Evolutionary conservation across 2,329 filamentous ascomycete species (phyloP), one percentile per base, ranked within the genome.

Genomic region (Aspergillus pseudotamarii): DNA sequence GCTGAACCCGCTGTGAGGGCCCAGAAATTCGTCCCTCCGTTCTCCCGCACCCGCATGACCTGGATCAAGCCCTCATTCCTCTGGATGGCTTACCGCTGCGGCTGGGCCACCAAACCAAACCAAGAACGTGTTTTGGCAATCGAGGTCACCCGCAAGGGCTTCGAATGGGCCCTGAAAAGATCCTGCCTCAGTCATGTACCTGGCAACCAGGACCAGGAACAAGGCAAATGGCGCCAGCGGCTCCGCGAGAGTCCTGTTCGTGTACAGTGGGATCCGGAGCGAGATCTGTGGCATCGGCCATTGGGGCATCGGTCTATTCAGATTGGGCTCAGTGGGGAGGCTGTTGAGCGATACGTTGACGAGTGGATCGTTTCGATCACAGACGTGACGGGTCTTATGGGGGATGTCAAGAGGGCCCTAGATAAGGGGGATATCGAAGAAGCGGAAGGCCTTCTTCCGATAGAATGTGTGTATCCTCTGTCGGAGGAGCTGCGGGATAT

Each of bases 181-280:
- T 72, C 75, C 4, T 71, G 75, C n/a, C 61, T 79, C 19, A 73
- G 72, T n/a, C 72, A 71, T 61, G 14, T 21, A 19, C 57, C 62
- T 34, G 54, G 62, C 16, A 56, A 71, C 32, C 63, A 51, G 11
- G 58, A 56, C 23, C 16, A n/a, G 9, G 38, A n/a, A 1, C 38
- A n/a, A n/a, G 69, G 64, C 34, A 64, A 72, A 48, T 69, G 63
- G 68, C 69, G 71, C 58, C 36, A 65, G 54, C 63, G 61, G 21
- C 60, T 72, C 21, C 64, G 53, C 2, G 43, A 46, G 1, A 68
- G 62, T 34, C 71, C 71, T 14, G 85, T 89, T 0, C 80, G 83
- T n/a, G 79, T 89, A 9, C 87, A 89, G 71, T 90, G 88, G 87
- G 88, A 89, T 73, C 87, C 87, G 0, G 88, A 89, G 70, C 71